Percentiles rank a stretch among this genome's conserved stretches.
phyloP scores from a whole-genome alignment of 352 stramenopile genomes.

The Discostella stelligera region DNA sequence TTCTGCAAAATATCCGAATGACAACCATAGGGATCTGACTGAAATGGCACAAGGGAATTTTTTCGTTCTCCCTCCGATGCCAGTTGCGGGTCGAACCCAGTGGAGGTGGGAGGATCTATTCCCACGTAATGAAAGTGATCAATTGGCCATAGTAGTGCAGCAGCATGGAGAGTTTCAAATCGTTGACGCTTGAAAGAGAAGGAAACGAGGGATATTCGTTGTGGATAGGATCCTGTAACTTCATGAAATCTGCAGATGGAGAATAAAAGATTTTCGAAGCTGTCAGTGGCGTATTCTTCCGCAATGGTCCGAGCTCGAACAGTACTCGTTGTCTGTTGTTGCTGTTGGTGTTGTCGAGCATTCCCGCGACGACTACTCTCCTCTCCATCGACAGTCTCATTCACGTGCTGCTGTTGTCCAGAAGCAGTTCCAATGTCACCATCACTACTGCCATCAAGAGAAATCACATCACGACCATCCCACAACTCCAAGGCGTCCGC shows the following conservation, averaged over 20 bases:
- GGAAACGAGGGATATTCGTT: slow-evolving; percentile 81
- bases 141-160: slow-evolving; percentile 75
- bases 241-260: slow-evolving; percentile 85
- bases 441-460: slow-evolving; percentile 11
- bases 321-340: slow-evolving; percentile 23
- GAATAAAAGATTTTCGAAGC: slow-evolving; percentile 87
- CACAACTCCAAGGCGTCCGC: slow-evolving; percentile 84
- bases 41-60: slow-evolving; percentile 79
- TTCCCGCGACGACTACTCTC: background rate
- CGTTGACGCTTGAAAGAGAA: slow-evolving; percentile 85
- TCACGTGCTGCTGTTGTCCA: background rate
- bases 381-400: background rate
- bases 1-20: slow-evolving; percentile 70
- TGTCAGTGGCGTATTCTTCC: slow-evolving; percentile 87
- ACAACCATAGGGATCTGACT: slow-evolving; percentile 85
- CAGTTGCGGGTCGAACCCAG: slow-evolving; percentile 77
- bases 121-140: slow-evolving; percentile 79
- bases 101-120: slow-evolving; percentile 72
- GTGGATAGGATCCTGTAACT: slow-evolving; percentile 82
- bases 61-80: slow-evolving; percentile 67
- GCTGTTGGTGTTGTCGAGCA: background rate
- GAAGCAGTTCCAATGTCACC: background rate
- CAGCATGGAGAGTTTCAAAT: slow-evolving; percentile 82
- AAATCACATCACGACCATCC: slow-evolving; percentile 50
- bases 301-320: slow-evolving; percentile 75